A percentile compares a stretch with the other conserved stretches of the same genome.
These are phyloP conservation scores for Gynandropsis gynandra DNA, from an alignment of 345 rosid species.

Conservation along the genomic window DNA sequence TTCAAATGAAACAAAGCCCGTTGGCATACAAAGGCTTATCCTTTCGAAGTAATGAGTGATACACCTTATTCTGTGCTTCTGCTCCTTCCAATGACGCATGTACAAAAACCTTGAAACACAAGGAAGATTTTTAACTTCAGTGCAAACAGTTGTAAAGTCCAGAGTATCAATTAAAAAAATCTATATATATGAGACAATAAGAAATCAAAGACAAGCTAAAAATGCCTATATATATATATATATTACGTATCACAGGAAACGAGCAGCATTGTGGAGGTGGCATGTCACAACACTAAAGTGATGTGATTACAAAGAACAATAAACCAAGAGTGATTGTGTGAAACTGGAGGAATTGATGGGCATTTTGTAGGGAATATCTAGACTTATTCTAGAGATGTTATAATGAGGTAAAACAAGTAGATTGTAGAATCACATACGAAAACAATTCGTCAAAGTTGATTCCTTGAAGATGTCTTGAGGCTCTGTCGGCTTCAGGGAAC, in stretches of 20 bases:
- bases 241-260: too few relatives aligned
- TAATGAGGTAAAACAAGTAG: background rate
- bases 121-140: background rate
- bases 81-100: constrained; percentile 37
- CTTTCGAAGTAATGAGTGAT: constrained; percentile 60
- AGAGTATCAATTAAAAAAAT: background rate
- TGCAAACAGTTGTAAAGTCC: constrained; percentile 4
- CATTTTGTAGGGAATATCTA: too few relatives aligned
- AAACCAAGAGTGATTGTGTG: too few relatives aligned
- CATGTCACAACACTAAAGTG: too few relatives aligned
- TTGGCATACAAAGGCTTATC: constrained; percentile 49
- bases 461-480: constrained; percentile 45
- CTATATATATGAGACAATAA: background rate
- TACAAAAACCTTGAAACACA: constrained; percentile 41
- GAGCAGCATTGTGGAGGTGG: too few relatives aligned
- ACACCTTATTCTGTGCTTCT: constrained; percentile 61
- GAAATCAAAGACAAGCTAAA: background rate
- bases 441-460: constrained; percentile 72
- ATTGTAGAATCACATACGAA: constrained; percentile 46
- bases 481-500: constrained; percentile 53
- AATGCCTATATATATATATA: too few relatives aligned
- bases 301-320: too few relatives aligned
- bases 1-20: constrained; percentile 85
- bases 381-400: too few relatives aligned
- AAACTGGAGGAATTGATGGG: too few relatives aligned